Conservation (phyloP, 2,329 filamentous ascomycete genomes). For the Fusarium liriodendri region DNA sequence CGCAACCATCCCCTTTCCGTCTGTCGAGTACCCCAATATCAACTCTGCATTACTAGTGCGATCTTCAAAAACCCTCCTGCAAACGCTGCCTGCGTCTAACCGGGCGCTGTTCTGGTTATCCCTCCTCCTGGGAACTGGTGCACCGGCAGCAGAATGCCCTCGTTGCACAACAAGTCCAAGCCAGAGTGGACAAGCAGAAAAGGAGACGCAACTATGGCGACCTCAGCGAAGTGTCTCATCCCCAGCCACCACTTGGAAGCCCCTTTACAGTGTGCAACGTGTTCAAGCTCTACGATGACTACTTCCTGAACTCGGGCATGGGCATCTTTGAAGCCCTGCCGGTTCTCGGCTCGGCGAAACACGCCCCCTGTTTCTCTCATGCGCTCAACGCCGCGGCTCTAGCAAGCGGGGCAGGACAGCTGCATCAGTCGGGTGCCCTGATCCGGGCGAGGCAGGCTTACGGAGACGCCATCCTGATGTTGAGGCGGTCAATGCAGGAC, state of each 20-base stretch:
- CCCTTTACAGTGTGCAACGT: background rate
- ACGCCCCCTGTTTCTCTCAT: background rate
- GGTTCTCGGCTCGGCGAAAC: background rate
- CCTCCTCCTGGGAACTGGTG: background rate
- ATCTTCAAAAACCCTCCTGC: background rate
- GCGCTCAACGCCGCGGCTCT: background rate
- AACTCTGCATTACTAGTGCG: background rate
- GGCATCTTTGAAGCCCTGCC: background rate
- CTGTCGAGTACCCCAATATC: background rate
- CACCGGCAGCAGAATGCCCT: background rate
- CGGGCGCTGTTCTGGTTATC: background rate
- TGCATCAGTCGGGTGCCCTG: background rate
- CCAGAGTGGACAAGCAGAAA: background rate
- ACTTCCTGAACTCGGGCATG: background rate
- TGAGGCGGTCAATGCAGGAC: background rate
- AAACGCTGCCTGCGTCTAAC: background rate
- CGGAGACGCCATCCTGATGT: background rate
- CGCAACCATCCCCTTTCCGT: background rate
- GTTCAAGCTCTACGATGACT: background rate
- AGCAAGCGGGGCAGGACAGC: background rate
- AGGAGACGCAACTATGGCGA: too few relatives aligned
- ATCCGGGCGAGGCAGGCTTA: background rate
- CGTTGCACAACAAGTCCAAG: background rate
- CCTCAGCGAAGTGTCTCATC: background rate
- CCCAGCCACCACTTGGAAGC: background rate